Evolutionary conservation across 2,329 filamentous ascomycete genomes (phyloP), one percentile per base, ranked within the genome.

Genomic region (Monosporascus sp.): DNA sequence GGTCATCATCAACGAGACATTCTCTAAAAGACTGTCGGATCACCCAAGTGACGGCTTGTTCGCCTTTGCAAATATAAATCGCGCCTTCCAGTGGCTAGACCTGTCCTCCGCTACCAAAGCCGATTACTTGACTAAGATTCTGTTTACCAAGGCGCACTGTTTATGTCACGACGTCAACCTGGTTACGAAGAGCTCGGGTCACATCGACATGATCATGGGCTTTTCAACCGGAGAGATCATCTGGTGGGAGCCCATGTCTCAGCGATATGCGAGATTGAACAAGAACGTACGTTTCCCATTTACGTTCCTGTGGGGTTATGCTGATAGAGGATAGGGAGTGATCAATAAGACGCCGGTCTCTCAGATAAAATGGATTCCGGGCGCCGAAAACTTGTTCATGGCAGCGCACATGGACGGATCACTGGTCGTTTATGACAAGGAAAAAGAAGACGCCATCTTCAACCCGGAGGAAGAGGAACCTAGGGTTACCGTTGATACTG

Each of bases 191-290:
- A 86, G 83, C 49, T 68, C 81, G 3, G 84, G 80, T 5, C 93
- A 97, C 65, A 79, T 99, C 42, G 94, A 99, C 67, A 78, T 99
- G 20, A 85, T 96, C 53, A 89, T 99, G 84, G 94, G 94, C 1
- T 97, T 96, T 65, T 97, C 93, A 6, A 95, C 92, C 0, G 91
- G 92, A 39, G 94, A 99, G 69, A 91, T 99, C 47, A 93, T 99
- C 57, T 99, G 94, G 94, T 97, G 94, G 77, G 94, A 99, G 71
- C 92, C 94, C 11, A 89, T 97, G 64, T 93, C 91, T 39, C 93
- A 97, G 64, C 91, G 95, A 67, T 99, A 99, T 70, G 89, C 90
- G 3, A 85, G 94, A 20, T 79, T 99, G 64, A 99, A 99, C 68
- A 99, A 99, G 74, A 97, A 97, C 68, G 86, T 88, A 71, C 80